Evolutionary conservation across 2,329 filamentous ascomycete genomes (phyloP), one percentile per base, ranked within the genome.

Genomic region (Fusarium circinatum): DNA sequence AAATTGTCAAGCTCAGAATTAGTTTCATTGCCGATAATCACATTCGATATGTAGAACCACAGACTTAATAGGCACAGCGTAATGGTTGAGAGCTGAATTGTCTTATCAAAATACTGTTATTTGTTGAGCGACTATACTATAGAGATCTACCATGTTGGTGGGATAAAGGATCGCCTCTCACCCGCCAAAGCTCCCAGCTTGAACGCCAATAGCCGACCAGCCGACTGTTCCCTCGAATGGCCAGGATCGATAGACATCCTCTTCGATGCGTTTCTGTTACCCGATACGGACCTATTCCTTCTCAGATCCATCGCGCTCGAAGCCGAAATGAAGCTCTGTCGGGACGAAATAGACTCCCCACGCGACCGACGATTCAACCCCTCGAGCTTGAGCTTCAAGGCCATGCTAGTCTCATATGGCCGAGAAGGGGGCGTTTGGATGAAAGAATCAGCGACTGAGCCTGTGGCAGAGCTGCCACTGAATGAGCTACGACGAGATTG

Each of bases 131-230:
- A 48, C 4, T 4, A 13, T 51, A 24, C 48, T 11, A 3, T 11
- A 11, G 17, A 8, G 2, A 2, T 52, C 49, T 52, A 52, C 49
- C 49, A 52, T 7, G 58, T 66, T 0, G 68, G 45, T 2, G 56
- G 9, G 3, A 20, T 47, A 20, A 71, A 47, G 3, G 52, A 57
- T 0, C 68, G 47, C 6, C 64, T 68, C 20, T 74, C 63, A 2
- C 69, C 66, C 0, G 64, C 61, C 24, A 76, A 42, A 22, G 62
- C 70, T n/a, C 75, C 64, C n/a, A 76, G 26, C 60, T 76, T 76
- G 24, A 76, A 74, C 0, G 70, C 59, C 42, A 76, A 22, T 10
- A 76, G 22, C 36, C 48, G 72, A 3, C 63, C 70, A 1, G 70
- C 64, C 5, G 75, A 73, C 3, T 45, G 64, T 5, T 65, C 74